phyloP scores from a whole-genome alignment of 1,139 yeast genomes.

The Pichia sp. region DNA sequence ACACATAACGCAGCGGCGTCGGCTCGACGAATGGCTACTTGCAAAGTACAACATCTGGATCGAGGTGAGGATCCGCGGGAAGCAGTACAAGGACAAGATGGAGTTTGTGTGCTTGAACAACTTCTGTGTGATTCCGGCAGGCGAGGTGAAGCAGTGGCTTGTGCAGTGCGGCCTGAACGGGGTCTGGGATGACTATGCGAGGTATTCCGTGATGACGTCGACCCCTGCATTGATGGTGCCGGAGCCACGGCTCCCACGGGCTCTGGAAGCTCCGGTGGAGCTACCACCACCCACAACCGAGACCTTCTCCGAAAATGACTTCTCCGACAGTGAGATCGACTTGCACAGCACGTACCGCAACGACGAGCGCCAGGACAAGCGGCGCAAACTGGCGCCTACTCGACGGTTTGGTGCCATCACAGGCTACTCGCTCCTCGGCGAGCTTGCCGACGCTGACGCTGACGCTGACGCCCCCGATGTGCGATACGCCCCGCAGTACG shows the following conservation, averaged over 20 bases:
- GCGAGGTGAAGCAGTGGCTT: background rate
- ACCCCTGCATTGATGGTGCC: too few species aligned
- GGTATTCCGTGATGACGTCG: too few species aligned
- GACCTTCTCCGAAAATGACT: slow-evolving; percentile 5
- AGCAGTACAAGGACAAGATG: slow-evolving; percentile 1
- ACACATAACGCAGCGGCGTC: too few species aligned
- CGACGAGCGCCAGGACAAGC: background rate
- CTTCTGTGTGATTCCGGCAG: background rate
- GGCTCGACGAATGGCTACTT: background rate
- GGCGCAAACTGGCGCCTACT: background rate
- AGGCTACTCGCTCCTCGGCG: slow-evolving; percentile 6
- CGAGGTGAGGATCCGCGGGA: slow-evolving; percentile 13
- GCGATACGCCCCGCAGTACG: background rate
- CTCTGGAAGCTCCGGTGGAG: too few species aligned
- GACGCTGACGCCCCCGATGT: background rate
- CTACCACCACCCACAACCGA: too few species aligned
- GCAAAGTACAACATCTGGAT: slow-evolving; percentile 15
- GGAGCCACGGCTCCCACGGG: too few species aligned
- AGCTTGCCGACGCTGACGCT: background rate
- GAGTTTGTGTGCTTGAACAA: slow-evolving; percentile 15
- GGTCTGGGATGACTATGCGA: slow-evolving; percentile 7
- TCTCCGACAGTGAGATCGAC: slow-evolving; percentile 2
- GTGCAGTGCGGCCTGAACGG: background rate
- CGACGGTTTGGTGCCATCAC: background rate
- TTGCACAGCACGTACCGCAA: background rate